phyloP scores from a whole-genome alignment of 768 basidiomycete species.

The Amanita pseudoporphyria region DNA sequence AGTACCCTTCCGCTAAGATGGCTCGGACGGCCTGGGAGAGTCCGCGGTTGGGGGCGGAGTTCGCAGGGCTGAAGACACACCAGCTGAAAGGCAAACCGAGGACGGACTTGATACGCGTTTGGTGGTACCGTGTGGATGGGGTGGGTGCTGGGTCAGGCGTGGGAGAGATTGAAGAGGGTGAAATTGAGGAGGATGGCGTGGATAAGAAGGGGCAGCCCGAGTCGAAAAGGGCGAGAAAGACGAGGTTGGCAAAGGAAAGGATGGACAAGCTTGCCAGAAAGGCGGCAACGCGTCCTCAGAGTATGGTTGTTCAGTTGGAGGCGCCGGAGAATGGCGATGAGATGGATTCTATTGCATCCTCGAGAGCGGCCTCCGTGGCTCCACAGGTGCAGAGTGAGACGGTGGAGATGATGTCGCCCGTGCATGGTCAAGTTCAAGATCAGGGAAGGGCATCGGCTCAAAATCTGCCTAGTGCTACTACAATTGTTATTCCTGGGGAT shows the following conservation, averaged over 20 bases:
- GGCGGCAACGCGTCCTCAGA: background rate
- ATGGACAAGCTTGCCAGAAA: background rate
- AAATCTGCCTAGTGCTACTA: too few relatives aligned
- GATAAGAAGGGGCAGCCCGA: conserved; percentile 18
- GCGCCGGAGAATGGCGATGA: background rate
- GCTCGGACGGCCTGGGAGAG: conserved; percentile 42
- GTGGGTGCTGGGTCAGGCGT: conserved; percentile 29
- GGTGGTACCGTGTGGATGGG: conserved; percentile 39
- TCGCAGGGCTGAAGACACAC: conserved; percentile 21
- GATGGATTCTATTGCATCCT: background rate
- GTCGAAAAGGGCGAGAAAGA: conserved; percentile 21
- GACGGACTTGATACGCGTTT: conserved; percentile 35
- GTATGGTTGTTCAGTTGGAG: background rate
- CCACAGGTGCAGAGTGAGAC: background rate
- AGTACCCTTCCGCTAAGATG: conserved; percentile 34
- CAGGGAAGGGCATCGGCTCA: too few relatives aligned
- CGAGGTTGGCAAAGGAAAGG: conserved; percentile 15
- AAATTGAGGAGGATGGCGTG: conserved; percentile 33
- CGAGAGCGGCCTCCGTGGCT: background rate
- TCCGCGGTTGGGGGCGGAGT: conserved; percentile 28
- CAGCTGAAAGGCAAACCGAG: conserved; percentile 34
- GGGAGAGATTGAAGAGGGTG: conserved; percentile 40
- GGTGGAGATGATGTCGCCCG: too few relatives aligned
- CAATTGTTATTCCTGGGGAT: too few relatives aligned
- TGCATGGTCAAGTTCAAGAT: too few relatives aligned